Evolutionary conservation across 208 protist species (phyloP), one percentile per base, ranked within the genome.

Genomic region (Acanthamoeba royreba): DNA sequence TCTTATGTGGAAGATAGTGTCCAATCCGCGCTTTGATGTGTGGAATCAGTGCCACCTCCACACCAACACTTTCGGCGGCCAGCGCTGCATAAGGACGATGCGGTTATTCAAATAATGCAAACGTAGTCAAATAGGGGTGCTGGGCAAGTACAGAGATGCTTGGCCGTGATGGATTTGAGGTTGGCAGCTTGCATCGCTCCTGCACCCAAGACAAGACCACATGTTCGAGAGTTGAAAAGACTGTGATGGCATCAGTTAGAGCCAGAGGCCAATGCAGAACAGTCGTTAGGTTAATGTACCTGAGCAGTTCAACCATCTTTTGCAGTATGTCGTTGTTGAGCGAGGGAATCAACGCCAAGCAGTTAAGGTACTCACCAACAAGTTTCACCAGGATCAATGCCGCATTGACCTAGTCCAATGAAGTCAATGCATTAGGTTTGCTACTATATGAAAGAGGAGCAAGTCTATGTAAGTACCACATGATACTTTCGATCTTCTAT

Each of bases 81-180:
- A 90, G n/a, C 52, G 79, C 45, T 55, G 90, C 15, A 9, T 33
- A 31, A 86, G 25, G 40, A n/a, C 19, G 45, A 43, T 35, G 45
- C 22, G 58, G 33, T 47, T 38, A n/a, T 0, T n/a, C 40, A 13
- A 1, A 38, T 1, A 22, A 28, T 11, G 52, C 31, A 49, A 47
- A 93, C 25, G 58, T 1, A 86, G 52, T 45, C 38, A 0, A 28
- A 19, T 25, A 66, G 25, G 17, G n/a, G n/a, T n/a, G n/a, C n/a
- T n/a, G n/a, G n/a, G n/a, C n/a, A 63, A 13, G 38, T 92, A 93
- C 90, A 94, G 52, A 96, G 93, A 77, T 96, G 95, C 47, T 96
- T 96, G 25, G 95, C 95, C 5, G 93, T 96, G 83, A 96, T 96
- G 43, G 93, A 92, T 77, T 96, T 96, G 69, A 96, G 95, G 1